Percentiles rank a stretch among this genome's conserved stretches.
These are phyloP conservation scores for Corymbia maculata DNA, from an alignment of 345 rosid species.

Conservation along the genomic window DNA sequence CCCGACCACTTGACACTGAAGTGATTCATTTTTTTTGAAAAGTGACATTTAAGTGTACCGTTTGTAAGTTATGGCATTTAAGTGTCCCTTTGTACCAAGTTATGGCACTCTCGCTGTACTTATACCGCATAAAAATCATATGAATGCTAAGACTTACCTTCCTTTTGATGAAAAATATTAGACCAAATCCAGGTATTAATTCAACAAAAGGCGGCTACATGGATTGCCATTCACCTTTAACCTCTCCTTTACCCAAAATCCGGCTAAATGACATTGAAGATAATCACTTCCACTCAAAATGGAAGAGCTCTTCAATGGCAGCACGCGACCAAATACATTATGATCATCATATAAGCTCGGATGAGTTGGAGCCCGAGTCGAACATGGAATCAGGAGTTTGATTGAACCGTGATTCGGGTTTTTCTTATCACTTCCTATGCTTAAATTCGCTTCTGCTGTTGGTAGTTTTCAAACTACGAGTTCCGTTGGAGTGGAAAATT, in stretches of 20 bases:
- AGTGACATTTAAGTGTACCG: no score
- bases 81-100: no score
- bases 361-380: not conserved
- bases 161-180: conserved; percentile 9
- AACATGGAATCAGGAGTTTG: not conserved
- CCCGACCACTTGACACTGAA: no score
- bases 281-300: not conserved
- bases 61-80: no score
- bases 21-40: no score
- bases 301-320: not conserved
- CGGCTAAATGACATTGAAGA: conserved; percentile 18
- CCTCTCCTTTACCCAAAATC: conserved; percentile 9
- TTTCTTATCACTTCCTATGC: not conserved
- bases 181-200: conserved; percentile 23
- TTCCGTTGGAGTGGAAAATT: conserved; percentile 1
- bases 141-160: not conserved
- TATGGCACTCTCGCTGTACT: no score
- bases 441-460: conserved; percentile 3
- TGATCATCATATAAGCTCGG: conserved; percentile 11
- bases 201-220: conserved; percentile 9
- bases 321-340: conserved; percentile 2
- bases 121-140: no score
- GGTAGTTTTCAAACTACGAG: conserved; percentile 2
- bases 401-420: not conserved
- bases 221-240: not conserved